Base-by-base conservation (phyloP, 2,329 filamentous ascomycete species). In the Botrytis pseudocinerea region DNA sequence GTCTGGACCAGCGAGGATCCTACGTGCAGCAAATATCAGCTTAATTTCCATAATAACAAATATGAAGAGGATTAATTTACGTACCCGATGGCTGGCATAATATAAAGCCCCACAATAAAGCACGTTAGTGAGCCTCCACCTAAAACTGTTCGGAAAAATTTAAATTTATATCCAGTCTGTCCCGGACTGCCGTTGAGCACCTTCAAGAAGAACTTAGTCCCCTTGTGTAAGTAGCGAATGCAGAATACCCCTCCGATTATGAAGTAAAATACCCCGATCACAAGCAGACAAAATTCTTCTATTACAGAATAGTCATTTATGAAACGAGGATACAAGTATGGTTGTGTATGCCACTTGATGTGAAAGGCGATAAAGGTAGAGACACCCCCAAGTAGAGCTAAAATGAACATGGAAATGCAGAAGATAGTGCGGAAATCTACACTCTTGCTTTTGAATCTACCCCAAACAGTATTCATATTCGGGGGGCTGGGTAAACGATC, bases 281-380 rank as follows among this genome's bases (percentile, higher is more conserved):
- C 1, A 5, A 57, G 0, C 22, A 72, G 8, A 10, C 10, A 28
- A n/a, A 61, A 9, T 1, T 0, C 0, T 65, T 64, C 73, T 32
- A 2, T 8, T 0, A 20, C 0, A 1, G 10, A n/a, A n/a, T 20
- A 35, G 1, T 5, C 7, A 8, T 25, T 20, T 4, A 25, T 7
- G 35, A 63, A 73, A 6, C 40, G 22, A 6, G 70, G 74, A 54
- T 75, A 74, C 9, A 61, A 64, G n/a, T 74, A 76, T 22, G 74
- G 74, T 25, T 73, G 42, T 8, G 66, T 64, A 44, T 59, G 22
- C 71, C 73, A 73, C 28, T 64, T 63, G 42, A 71, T 73, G 54
- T 73, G 70, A 28, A 63, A 54, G 28, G 18, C 10, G 42, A 16
- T 35, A 14, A 42, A 25, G 7, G 46, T 48, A 2, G 4, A 60